Base-by-base conservation (phyloP, 1,139 yeast species). In the Candida sp. region DNA sequence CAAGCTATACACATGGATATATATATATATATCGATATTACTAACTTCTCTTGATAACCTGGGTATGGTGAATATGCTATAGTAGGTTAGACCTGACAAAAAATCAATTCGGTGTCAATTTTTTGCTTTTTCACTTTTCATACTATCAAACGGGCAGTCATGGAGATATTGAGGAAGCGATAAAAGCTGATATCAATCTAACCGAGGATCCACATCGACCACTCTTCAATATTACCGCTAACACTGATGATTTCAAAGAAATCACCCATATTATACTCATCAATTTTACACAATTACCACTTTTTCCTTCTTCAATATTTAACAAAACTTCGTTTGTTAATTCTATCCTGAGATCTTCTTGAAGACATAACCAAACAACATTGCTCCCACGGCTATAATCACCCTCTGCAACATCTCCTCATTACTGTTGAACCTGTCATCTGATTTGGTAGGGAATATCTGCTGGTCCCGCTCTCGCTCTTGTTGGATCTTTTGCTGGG, bases 191-290 rank as follows among this genome's bases (percentile, higher is more conserved):
- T 79, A 77, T 87, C 51, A 93, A 93, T 58, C 75, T 87, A 44
- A 88, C 98, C 1, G 97, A 91, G 65, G 91, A 87, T 65, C 87
- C 95, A n/a, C 81, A 81, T 57, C 87, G 84, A 56, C 97, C 97
- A n/a, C 83, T 77, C 46, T 85, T 89, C 60, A 83, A 86, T 52
- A 77, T 89, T 45, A 75, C 84, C 15, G 68, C 75, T 9, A 73
- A 80, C 45, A 80, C 82, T 33, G 64, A 68, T 30, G 61, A 78
- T 39, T 51, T 53, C 33, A 63, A 79, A 45, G 87, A 84, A 49
- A 66, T 81, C 38, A 69, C 73, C 36, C 91, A 85, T 56, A 74
- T 87, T n/a, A n/a, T n/a, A n/a, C n/a, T n/a, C n/a, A n/a, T 2
- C 93, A n/a, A n/a, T n/a, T n/a, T n/a, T n/a, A n/a, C n/a, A n/a